Percentiles rank a stretch among this genome's conserved stretches.
phyloP scores from a whole-genome alignment of 2,329 filamentous ascomycete genomes.

The Clonostachys rosea region DNA sequence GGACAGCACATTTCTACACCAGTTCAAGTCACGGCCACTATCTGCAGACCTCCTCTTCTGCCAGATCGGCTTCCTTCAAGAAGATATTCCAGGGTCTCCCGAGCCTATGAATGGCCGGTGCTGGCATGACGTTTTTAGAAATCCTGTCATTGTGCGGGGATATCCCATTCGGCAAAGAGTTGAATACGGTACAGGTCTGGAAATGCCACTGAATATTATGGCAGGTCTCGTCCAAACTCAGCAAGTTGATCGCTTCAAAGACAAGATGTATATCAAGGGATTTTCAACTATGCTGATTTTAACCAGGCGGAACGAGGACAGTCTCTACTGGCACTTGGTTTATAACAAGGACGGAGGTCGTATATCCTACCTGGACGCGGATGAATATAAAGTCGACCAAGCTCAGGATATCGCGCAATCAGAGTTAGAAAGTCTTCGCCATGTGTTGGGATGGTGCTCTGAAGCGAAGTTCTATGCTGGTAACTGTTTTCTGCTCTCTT shows the following conservation, averaged over 20 bases:
- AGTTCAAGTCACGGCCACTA: too few species aligned
- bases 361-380: background rate
- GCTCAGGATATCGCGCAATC: background rate
- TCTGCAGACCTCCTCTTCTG: too few species aligned
- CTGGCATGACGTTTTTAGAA: background rate
- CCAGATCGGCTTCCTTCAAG: too few species aligned
- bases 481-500: background rate
- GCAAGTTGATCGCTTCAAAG: background rate
- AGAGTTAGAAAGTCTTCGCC: background rate
- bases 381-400: background rate
- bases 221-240: background rate
- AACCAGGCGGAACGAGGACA: too few species aligned
- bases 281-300: background rate
- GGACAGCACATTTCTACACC: too few species aligned
- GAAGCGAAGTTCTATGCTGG: background rate
- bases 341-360: background rate
- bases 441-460: background rate
- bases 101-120: background rate
- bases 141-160: background rate
- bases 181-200: background rate
- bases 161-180: background rate
- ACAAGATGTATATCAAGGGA: background rate
- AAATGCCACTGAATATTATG: background rate
- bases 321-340: background rate
- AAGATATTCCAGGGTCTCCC: too few species aligned